A percentile compares a stretch with the other conserved stretches of the same genome.
Evolutionary conservation across 2,329 filamentous ascomycete genomes (phyloP).

Genomic region (Penicillium sp.): DNA sequence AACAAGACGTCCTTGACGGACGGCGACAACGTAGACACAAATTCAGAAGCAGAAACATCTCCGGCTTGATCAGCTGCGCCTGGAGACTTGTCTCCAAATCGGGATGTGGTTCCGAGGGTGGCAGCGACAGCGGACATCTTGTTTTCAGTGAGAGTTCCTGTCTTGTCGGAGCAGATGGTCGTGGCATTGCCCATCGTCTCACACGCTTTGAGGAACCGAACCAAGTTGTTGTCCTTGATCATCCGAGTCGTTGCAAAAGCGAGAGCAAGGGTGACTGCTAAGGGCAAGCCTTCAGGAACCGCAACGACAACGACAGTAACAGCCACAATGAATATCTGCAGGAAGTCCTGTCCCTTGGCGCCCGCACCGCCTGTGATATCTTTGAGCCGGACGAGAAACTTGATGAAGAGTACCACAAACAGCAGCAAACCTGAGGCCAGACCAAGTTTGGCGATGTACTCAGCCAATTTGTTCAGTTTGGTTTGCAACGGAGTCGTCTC

Average conservation of each 20-base stretch:
- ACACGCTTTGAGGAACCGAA: constrained; percentile 58
- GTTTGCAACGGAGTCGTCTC: constrained; percentile 76
- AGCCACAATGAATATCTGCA: constrained; percentile 58
- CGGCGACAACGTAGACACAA: constrained; percentile 51
- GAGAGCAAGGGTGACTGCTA: constrained; percentile 61
- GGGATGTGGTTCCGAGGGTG: constrained; percentile 49
- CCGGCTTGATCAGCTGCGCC: constrained; percentile 35
- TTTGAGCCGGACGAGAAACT: constrained; percentile 65
- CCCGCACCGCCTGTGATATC: constrained; percentile 45
- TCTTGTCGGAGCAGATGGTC: constrained; percentile 64
- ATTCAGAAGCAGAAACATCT: constrained; percentile 54
- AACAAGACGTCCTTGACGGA: constrained; percentile 57
- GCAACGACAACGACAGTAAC: constrained; percentile 60
- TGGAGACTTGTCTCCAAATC: constrained; percentile 44
- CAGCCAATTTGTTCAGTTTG: constrained; percentile 72
- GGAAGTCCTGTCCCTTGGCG: constrained; percentile 57
- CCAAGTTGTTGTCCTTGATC: constrained; percentile 62
- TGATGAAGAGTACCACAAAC: constrained; percentile 77
- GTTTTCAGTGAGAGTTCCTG: constrained; percentile 63
- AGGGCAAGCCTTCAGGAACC: constrained; percentile 59
- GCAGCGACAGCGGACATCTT: constrained; percentile 62
- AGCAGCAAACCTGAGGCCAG: constrained; percentile 68
- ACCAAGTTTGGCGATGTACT: constrained; percentile 75
- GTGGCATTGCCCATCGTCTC: constrained; percentile 65
- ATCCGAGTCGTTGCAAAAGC: constrained; percentile 63